Conservation (phyloP, 2,329 filamentous ascomycete genomes). For the Cyanodermella asteris region DNA sequence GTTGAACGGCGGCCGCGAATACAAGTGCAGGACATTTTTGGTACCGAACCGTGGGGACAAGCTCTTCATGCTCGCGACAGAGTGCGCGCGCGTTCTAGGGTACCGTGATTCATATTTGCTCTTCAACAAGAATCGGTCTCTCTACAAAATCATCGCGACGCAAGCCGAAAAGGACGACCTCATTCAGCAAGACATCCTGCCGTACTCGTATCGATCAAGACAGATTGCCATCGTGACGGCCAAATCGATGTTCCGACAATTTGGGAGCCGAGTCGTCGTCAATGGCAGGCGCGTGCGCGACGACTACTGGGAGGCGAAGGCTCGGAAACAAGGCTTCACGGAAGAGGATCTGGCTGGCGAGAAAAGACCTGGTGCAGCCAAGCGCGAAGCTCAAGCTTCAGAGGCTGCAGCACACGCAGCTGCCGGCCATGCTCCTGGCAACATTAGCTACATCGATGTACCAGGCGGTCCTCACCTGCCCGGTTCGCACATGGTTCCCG, state of each 20-base stretch:
- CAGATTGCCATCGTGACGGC: conserved; percentile 97
- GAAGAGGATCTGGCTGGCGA: conserved; percentile 91
- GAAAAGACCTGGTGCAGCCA: conserved; percentile 80
- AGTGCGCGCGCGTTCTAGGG: conserved; percentile 79
- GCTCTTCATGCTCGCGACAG: conserved; percentile 95
- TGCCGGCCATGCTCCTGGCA: conserved; percentile 49
- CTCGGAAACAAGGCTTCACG: conserved; percentile 90
- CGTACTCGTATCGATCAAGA: conserved; percentile 92
- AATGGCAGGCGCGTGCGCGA: conserved; percentile 81
- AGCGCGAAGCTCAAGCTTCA: conserved; percentile 61
- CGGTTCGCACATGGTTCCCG: conserved; percentile 51
- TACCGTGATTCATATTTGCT: conserved; percentile 95
- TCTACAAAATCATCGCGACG: conserved; percentile 94
- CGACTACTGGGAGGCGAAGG: conserved; percentile 97
- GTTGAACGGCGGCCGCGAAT: conserved; percentile 61
- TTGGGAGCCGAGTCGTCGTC: conserved; percentile 80
- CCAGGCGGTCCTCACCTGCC: conserved; percentile 35
- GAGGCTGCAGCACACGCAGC: conserved; percentile 34
- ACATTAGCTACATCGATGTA: conserved; percentile 72
- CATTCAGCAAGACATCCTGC: conserved; percentile 82
- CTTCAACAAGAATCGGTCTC: conserved; percentile 94
- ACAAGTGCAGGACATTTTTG: conserved; percentile 80
- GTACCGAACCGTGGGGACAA: conserved; percentile 82
- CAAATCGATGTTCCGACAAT: conserved; percentile 95
- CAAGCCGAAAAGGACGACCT: conserved; percentile 93